Percentiles rank a stretch among this genome's conserved stretches.
phyloP scores from a whole-genome alignment of 2,329 filamentous ascomycete genomes.

The Didymella arachidicola region DNA sequence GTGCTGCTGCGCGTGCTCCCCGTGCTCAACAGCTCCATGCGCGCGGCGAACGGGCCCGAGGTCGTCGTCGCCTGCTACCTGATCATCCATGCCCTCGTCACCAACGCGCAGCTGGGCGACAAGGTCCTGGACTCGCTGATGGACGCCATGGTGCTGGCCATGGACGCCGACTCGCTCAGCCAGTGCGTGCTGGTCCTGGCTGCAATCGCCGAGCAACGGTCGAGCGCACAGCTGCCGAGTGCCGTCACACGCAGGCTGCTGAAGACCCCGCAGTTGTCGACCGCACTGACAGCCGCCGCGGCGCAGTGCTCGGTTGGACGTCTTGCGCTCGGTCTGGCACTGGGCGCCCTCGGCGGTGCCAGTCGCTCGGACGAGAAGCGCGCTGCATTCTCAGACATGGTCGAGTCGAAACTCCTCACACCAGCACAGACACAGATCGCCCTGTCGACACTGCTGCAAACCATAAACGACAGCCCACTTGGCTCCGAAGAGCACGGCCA shows the following conservation, averaged over 20 bases:
- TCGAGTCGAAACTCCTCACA: slow-evolving; percentile 67
- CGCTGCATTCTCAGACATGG: slow-evolving; percentile 65
- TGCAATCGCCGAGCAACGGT: slow-evolving; percentile 81
- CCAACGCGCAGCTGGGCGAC: slow-evolving; percentile 82
- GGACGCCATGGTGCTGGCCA: slow-evolving; percentile 83
- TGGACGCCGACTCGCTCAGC: slow-evolving; percentile 74
- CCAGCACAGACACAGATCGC: slow-evolving; percentile 70
- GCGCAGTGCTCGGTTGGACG: slow-evolving; percentile 73
- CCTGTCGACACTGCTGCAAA: slow-evolving; percentile 70
- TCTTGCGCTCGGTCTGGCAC: slow-evolving; percentile 74
- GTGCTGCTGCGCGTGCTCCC: slow-evolving; percentile 73
- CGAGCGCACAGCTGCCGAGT: slow-evolving; percentile 71
- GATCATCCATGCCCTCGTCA: slow-evolving; percentile 83
- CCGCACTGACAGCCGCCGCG: slow-evolving; percentile 67
- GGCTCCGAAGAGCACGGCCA: slow-evolving; percentile 44
- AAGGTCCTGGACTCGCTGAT: slow-evolving; percentile 84
- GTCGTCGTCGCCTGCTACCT: slow-evolving; percentile 90
- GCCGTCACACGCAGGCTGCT: slow-evolving; percentile 74
- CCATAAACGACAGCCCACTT: slow-evolving; percentile 46
- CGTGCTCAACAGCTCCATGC: slow-evolving; percentile 78
- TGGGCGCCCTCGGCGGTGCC: slow-evolving; percentile 50
- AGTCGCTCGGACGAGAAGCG: slow-evolving; percentile 31
- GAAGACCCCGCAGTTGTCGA: slow-evolving; percentile 67
- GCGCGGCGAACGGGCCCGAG: slow-evolving; percentile 77
- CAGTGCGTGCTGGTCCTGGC: slow-evolving; percentile 81